Evolutionary conservation across 805 yeast species (phyloP).

Genomic region (Lachancea sp.): DNA sequence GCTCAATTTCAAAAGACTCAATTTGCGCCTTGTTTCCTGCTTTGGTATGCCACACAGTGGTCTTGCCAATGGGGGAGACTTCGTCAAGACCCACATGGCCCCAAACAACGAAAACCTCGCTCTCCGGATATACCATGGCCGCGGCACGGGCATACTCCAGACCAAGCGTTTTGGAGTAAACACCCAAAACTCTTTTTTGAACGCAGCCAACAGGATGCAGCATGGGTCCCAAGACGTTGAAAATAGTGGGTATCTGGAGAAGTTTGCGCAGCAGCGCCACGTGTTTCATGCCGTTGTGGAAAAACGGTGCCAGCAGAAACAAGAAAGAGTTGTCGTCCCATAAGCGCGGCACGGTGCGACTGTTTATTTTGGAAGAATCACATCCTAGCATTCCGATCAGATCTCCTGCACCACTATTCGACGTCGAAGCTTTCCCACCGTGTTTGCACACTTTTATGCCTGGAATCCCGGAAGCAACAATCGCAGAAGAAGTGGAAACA

Average conservation of each 20-base stretch:
- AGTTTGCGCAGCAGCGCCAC: slow-evolving; percentile 73
- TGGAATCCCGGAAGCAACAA: slow-evolving; percentile 83
- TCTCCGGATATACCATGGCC: slow-evolving; percentile 40
- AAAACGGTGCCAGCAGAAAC: slow-evolving; percentile 88
- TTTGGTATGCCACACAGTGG: slow-evolving; percentile 68
- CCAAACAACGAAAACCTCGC: slow-evolving; percentile 79
- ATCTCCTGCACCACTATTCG: slow-evolving; percentile 92
- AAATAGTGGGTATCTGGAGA: slow-evolving; percentile 86
- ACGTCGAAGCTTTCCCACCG: slow-evolving; percentile 96
- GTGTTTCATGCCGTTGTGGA: slow-evolving; percentile 84
- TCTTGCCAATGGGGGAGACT: slow-evolving; percentile 80
- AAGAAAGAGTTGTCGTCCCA: slow-evolving; percentile 43
- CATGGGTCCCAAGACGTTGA: slow-evolving; percentile 90
- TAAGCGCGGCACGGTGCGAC: slow-evolving; percentile 51
- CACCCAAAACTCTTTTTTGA: slow-evolving; percentile 81
- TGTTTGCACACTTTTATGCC: slow-evolving; percentile 78
- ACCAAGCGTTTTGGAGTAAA: slow-evolving; percentile 73
- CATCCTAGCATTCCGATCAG: slow-evolving; percentile 74
- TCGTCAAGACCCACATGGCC: slow-evolving; percentile 92
- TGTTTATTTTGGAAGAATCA: slow-evolving; percentile 64
- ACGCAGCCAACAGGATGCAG: slow-evolving; percentile 80
- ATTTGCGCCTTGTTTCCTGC: slow-evolving; percentile 23
- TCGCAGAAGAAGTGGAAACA: slow-evolving; percentile 91
- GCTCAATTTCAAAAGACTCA: slow-evolving; percentile 44
- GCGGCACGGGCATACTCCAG: slow-evolving; percentile 80